Base-by-base conservation (phyloP, 305 asterid species). In the Rubia occidens region DNA sequence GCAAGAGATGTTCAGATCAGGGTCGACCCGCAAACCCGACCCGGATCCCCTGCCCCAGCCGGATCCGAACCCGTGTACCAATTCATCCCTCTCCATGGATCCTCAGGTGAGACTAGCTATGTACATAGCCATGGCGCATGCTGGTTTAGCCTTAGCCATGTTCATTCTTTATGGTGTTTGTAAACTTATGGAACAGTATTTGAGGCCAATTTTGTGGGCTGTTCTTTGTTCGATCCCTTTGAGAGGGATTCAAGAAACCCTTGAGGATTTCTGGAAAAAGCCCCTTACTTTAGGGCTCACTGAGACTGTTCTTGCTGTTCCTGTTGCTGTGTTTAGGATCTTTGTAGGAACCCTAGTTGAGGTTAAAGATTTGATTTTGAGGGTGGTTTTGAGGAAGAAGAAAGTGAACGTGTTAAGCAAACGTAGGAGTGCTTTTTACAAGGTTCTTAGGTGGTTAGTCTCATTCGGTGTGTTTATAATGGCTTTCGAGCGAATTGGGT, bases 1-100 rank as follows among this genome's bases (percentile, higher is more conserved):
- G 98, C 87, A 87, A 81, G 98, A 93, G 64, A 93, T 93, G 98
- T 90, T 90, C 79, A 79, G 95, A 89, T 93, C 97, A 76, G 98
- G 95, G 26, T 90, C 98, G 40, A 64, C 76, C 72, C 80, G 95
- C 53, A 88, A 88, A 55, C 90, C 98, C 49, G 86, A 84, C 86
- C 72, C 83, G 21, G 58, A 6, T 6, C 58, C 58, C 9, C 9
- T 42, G n/a, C 55, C 55, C 3, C n/a, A 11, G n/a, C 55, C 10
- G 59, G 53, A 70, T 18, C 60, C 69, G 60, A 64, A 32, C 11
- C 8, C 21, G n/a, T 74, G 32, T 45, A 10, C 60, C 9, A n/a
- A 54, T n/a, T 78, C 94, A 47, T 78, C 91, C 56, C 72, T 82
- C 64, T 82, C 88, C 60, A 65, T 66, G 60, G 97, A 94, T 43